Percentiles rank a stretch among this genome's conserved stretches.
These are phyloP conservation scores for Pseudocercospora fuligena DNA, from an alignment of 2,329 filamentous ascomycete genomes.

Conservation along the genomic window DNA sequence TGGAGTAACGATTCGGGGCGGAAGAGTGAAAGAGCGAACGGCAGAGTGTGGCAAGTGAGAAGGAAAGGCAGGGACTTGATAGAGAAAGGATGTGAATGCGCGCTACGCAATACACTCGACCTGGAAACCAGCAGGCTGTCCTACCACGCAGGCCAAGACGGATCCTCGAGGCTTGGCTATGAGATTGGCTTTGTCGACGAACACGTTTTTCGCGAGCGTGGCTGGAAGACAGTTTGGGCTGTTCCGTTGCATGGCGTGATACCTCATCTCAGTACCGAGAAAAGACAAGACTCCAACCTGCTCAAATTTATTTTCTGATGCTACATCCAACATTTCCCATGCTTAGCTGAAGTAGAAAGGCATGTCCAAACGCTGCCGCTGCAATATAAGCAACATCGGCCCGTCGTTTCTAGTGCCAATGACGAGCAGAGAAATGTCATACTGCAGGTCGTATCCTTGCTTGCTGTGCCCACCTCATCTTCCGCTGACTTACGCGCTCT, in stretches of 20 bases:
- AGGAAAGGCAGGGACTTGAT: background rate
- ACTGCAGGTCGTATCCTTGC: background rate
- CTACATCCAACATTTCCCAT: background rate
- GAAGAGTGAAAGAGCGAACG: background rate
- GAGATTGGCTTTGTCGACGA: slow-evolving; percentile 3
- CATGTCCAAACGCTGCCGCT: background rate
- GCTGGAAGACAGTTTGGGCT: background rate
- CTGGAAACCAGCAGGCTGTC: background rate
- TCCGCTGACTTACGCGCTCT: background rate
- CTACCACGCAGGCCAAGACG: slow-evolving; percentile 5
- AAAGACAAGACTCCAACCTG: background rate
- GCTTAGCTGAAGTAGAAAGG: background rate
- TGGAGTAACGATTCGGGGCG: background rate
- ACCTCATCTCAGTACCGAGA: background rate
- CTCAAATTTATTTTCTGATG: background rate
- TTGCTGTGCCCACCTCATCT: slow-evolving; percentile 4
- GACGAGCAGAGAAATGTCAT: slow-evolving; percentile 13
- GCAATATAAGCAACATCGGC: slow-evolving; percentile 7
- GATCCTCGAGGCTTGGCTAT: slow-evolving; percentile 6
- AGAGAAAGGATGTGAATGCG: background rate
- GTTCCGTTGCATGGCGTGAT: background rate
- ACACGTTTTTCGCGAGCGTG: background rate
- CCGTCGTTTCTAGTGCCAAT: slow-evolving; percentile 3
- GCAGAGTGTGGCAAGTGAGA: slow-evolving; percentile 1
- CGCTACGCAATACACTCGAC: slow-evolving; percentile 3